Conservation (phyloP, 2,329 filamentous ascomycete genomes). For the Mycosphaerella sp. region DNA sequence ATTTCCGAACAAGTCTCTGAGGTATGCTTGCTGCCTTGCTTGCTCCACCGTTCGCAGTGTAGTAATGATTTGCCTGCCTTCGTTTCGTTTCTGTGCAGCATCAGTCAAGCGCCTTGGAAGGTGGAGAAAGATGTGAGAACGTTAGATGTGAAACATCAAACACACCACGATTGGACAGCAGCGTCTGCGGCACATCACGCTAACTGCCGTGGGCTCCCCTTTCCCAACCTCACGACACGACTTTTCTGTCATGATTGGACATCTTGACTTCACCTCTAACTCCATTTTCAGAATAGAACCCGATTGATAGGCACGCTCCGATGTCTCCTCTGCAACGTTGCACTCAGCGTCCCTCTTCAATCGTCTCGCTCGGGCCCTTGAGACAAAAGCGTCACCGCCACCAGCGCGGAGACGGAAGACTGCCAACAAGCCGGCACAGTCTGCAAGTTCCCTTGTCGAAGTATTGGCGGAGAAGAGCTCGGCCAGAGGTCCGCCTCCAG, state of each 20-base stretch:
- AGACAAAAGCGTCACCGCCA: conserved; percentile 12
- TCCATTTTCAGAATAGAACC: background rate
- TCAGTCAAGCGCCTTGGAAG: background rate
- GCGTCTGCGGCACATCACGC: background rate
- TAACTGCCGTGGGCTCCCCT: background rate
- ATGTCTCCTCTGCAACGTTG: conserved; percentile 9
- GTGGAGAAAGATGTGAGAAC: background rate
- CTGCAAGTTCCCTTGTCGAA: conserved; percentile 2
- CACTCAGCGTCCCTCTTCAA: conserved; percentile 1
- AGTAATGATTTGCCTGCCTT: background rate
- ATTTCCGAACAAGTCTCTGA: background rate
- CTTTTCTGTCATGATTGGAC: conserved; percentile 3
- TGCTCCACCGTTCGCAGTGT: background rate
- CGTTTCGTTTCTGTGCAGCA: background rate
- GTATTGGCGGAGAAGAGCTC: conserved; percentile 9
- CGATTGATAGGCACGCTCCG: conserved; percentile 10
- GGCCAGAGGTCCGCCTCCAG: conserved; percentile 10
- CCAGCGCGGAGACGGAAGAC: conserved; percentile 1
- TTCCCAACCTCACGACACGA: conserved; percentile 8
- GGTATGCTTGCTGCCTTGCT: background rate
- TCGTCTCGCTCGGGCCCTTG: conserved; percentile 6
- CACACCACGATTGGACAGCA: background rate
- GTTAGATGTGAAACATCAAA: background rate
- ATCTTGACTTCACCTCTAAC: conserved; percentile 10
- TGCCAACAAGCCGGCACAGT: conserved; percentile 8